These are phyloP conservation scores for Melianthus villosus DNA, from an alignment of 441 rosid genomes.

Conservation along the genomic window DNA sequence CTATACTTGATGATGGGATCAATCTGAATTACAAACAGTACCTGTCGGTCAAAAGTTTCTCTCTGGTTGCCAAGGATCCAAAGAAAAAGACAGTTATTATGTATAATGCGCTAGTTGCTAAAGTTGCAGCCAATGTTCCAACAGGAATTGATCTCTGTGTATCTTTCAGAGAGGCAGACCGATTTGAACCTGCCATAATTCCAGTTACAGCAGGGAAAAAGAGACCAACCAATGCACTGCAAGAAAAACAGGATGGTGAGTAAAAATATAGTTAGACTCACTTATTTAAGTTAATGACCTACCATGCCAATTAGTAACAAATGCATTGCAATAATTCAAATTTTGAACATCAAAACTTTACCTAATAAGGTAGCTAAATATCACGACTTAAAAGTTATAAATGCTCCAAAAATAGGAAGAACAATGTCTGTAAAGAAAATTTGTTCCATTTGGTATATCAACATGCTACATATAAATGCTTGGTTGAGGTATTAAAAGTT, in stretches of 20 bases:
- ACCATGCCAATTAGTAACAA: too few relatives aligned
- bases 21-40: conserved; percentile 15
- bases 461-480: too few relatives aligned
- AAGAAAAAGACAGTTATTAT: conserved; percentile 55
- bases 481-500: too few relatives aligned
- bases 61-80: conserved; percentile 83
- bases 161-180: conserved; percentile 89
- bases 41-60: conserved; percentile 92
- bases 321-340: too few relatives aligned
- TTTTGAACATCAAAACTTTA: too few relatives aligned
- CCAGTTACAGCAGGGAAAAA: conserved; percentile 99
- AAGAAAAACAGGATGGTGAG: conserved; percentile 9
- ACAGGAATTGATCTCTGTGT: conserved; percentile 93
- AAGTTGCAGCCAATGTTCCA: conserved; percentile 92
- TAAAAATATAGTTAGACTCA: conserved; percentile 11
- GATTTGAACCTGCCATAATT: conserved; percentile 97
- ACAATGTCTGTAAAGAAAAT: too few relatives aligned
- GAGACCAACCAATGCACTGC: conserved; percentile 93
- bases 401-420: too few relatives aligned
- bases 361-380: too few relatives aligned
- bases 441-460: too few relatives aligned
- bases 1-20: too few relatives aligned
- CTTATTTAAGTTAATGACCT: background rate
- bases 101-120: conserved; percentile 61
- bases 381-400: too few relatives aligned